Evolutionary conservation across 352 stramenopile species (phyloP).

Genomic region (Plasmopara viticola): DNA sequence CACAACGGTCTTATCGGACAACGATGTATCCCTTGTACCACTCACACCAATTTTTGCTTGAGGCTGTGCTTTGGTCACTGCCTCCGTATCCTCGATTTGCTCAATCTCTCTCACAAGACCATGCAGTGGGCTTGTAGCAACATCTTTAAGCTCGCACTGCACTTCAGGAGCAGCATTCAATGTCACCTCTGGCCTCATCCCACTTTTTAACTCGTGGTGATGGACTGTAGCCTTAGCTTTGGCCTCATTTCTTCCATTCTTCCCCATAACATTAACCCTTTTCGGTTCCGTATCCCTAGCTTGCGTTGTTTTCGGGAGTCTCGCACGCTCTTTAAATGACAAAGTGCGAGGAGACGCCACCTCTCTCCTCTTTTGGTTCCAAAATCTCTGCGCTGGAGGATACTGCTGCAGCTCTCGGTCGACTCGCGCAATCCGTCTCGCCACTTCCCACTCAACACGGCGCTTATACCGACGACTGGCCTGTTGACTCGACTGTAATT

Average conservation of each 20-base stretch:
- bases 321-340: not conserved
- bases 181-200: constrained; percentile 6
- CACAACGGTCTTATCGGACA: not conserved
- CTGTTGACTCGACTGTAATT: constrained; percentile 15
- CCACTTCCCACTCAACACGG: constrained; percentile 64
- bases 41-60: not conserved
- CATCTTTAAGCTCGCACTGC: constrained; percentile 2
- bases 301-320: not conserved
- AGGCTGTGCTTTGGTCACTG: not conserved
- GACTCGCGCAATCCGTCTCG: constrained; percentile 59
- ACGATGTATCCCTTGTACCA: not conserved
- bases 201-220: not conserved
- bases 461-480: constrained; percentile 32
- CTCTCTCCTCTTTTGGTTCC: constrained; percentile 40
- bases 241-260: too few relatives aligned
- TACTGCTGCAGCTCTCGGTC: constrained; percentile 50
- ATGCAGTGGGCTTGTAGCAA: constrained; percentile 9
- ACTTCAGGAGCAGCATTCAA: not conserved
- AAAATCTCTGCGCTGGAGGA: constrained; percentile 45
- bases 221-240: not conserved
- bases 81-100: constrained; percentile 16
- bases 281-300: not conserved
- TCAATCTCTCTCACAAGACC: not conserved
- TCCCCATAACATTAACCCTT: too few relatives aligned
- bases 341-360: not conserved